Evolutionary conservation across 2,329 filamentous ascomycete species (phyloP), one percentile per base, ranked within the genome.

Genomic region (Phialophora chinensis): DNA sequence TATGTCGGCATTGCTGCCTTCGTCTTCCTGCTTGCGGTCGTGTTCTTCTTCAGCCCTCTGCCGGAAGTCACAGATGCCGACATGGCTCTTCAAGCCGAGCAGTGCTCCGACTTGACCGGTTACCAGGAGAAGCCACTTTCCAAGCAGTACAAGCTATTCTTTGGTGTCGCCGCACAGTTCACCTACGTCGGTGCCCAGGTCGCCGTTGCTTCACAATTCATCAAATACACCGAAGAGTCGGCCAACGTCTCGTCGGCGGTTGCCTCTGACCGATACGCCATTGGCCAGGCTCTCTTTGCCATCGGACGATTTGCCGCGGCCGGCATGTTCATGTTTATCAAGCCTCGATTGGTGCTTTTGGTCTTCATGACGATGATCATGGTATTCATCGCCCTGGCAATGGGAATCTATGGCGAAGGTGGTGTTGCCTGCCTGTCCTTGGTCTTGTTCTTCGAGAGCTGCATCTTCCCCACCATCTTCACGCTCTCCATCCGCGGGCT

Each of bases 391-490:
- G 80, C 82, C 1, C 81, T 83, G 0, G 75, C 81, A 0, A 84
- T 84, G 33, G 83, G 82, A 0, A 79, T 84, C 67, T 75, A 76
- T 20, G 79, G 79, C 29, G 79, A 85, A 71, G 79, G 74, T 2
- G 84, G 85, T 57, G 78, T 86, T 69, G 78, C 77, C 23, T 88
- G 91, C 71, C 80, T 91, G 2, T 82, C 89, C 35, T 72, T 93
- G 20, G 90, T 91, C 69, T 88, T 92, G 71, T 92, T 96, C 77
- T 92, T 91, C 74, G 91, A 94, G 76, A 91, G 89, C 0, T 91
- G 92, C 60, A 87, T 92, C 72, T 96, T 91, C 83, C 92, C 93
- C 0, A 88, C 93, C 1, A 88, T 95, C 66, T 92, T 93, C 71
- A 88, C 91, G 3, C 84, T 95, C 12, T 91, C 90, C 2, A 88